Conservation (phyloP, 805 yeast species). For the Tetrapisispora namnaoensis region DNA sequence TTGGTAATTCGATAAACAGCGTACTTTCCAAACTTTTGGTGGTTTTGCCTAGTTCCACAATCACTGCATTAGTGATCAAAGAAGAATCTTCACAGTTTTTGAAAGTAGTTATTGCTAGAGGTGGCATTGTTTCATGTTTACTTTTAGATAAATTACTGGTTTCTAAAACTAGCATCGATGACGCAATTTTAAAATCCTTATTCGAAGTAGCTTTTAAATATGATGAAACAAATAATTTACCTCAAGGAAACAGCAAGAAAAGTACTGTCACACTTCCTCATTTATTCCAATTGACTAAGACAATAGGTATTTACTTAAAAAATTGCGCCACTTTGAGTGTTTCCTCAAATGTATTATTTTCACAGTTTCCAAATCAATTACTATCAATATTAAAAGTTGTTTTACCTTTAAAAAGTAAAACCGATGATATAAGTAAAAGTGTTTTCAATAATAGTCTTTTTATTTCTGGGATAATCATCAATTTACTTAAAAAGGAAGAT, state of each 20-base stretch:
- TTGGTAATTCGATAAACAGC: slow-evolving; percentile 15
- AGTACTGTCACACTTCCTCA: slow-evolving; percentile 10
- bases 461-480: slow-evolving; percentile 22
- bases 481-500: slow-evolving; percentile 4
- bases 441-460: slow-evolving; percentile 24
- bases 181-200: slow-evolving; percentile 6
- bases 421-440: slow-evolving; percentile 20
- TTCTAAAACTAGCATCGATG: slow-evolving; percentile 4
- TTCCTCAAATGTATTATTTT: slow-evolving; percentile 8
- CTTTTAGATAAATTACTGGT: slow-evolving; percentile 21
- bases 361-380: slow-evolving; percentile 6
- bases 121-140: slow-evolving; percentile 19
- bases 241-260: neutral
- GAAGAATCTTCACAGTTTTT: slow-evolving; percentile 5
- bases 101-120: slow-evolving; percentile 11
- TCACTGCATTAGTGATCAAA: slow-evolving; percentile 5
- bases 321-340: slow-evolving; percentile 4
- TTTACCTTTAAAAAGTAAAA: slow-evolving; percentile 8
- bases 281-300: slow-evolving; percentile 24
- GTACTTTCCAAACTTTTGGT: slow-evolving; percentile 22
- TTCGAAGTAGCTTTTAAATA: slow-evolving; percentile 20
- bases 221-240: slow-evolving; percentile 3
- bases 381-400: slow-evolving; percentile 11
- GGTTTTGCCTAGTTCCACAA: slow-evolving; percentile 19
- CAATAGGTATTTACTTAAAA: slow-evolving; percentile 23